These are phyloP conservation scores for Dictyostelium firmibasis DNA, from an alignment of 78 protist genomes.

Conservation along the genomic window DNA sequence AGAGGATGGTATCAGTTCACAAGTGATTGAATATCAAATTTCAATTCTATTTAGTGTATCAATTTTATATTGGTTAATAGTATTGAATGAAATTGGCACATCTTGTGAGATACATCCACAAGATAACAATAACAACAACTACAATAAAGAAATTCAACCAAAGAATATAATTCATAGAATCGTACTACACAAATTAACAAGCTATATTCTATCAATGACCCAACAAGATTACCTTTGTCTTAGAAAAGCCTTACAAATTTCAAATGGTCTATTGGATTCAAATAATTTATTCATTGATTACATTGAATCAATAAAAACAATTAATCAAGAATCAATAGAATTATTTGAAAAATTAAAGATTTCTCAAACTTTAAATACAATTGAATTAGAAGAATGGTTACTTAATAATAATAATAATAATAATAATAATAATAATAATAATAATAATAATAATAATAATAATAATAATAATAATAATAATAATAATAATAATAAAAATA, in stretches of 20 bases:
- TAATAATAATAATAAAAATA: no score
- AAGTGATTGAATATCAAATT: constrained; percentile 1
- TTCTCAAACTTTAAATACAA: background rate
- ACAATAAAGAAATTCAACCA: background rate
- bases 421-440: no score
- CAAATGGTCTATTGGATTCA: background rate
- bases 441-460: no score
- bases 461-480: no score
- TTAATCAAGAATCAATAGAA: background rate
- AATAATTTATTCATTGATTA: background rate
- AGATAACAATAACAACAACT: background rate
- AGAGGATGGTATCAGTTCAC: constrained; percentile 1
- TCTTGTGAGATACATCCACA: no score
- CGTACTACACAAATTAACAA: background rate
- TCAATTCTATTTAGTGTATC: background rate
- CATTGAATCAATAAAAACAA: background rate
- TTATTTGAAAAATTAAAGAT: background rate
- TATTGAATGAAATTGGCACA: background rate
- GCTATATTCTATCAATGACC: background rate
- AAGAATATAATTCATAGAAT: background rate
- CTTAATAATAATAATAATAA: no score
- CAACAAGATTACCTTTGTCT: constrained; percentile 1
- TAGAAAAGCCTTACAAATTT: background rate
- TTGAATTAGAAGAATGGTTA: background rate
- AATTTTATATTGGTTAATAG: background rate